Evolutionary conservation across 192 early-diverging fungal species (phyloP).

Genomic region (Coemansia sp.): DNA sequence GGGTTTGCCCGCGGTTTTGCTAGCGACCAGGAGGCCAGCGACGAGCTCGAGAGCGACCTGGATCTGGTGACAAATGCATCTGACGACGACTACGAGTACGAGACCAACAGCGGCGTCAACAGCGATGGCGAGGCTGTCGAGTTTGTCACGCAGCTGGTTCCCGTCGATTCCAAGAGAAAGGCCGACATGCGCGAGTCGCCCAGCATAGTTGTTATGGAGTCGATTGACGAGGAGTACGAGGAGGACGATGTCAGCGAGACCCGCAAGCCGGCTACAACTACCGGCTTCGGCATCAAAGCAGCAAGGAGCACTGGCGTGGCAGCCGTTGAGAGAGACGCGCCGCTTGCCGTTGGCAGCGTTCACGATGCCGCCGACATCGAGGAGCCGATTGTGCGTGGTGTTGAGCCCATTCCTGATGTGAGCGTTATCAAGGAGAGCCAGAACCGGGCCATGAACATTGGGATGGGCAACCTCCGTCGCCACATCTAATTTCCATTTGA

Average conservation of each 20-base stretch:
- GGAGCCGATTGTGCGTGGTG: slow-evolving; percentile 22
- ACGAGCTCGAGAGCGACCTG: slow-evolving; percentile 1
- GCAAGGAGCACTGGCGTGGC: not conserved
- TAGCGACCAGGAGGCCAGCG: slow-evolving; percentile 11
- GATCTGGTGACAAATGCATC: slow-evolving; percentile 15
- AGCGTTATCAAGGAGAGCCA: slow-evolving; percentile 42
- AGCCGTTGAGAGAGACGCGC: slow-evolving; percentile 24
- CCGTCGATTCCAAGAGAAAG: slow-evolving; percentile 22
- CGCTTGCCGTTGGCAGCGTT: not conserved
- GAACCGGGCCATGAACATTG: slow-evolving; percentile 52
- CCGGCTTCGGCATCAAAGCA: not conserved
- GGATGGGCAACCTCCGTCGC: slow-evolving; percentile 45
- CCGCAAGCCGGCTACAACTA: not conserved
- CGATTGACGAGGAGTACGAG: slow-evolving; percentile 46
- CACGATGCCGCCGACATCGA: slow-evolving; percentile 15
- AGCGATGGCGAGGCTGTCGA: slow-evolving; percentile 42
- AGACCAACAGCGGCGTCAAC: slow-evolving; percentile 29
- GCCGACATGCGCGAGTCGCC: slow-evolving; percentile 30
- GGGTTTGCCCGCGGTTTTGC: slow-evolving; percentile 7
- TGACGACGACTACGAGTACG: slow-evolving; percentile 31
- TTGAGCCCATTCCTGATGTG: slow-evolving; percentile 35
- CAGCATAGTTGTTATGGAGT: slow-evolving; percentile 41
- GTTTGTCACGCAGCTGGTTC: slow-evolving; percentile 38
- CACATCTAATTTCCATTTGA: slow-evolving; percentile 12
- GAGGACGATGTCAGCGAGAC: slow-evolving; percentile 28